Percentiles rank a stretch among this genome's conserved stretches.
phyloP scores from a whole-genome alignment of 805 yeast genomes.

The Alloascoidea africana region DNA sequence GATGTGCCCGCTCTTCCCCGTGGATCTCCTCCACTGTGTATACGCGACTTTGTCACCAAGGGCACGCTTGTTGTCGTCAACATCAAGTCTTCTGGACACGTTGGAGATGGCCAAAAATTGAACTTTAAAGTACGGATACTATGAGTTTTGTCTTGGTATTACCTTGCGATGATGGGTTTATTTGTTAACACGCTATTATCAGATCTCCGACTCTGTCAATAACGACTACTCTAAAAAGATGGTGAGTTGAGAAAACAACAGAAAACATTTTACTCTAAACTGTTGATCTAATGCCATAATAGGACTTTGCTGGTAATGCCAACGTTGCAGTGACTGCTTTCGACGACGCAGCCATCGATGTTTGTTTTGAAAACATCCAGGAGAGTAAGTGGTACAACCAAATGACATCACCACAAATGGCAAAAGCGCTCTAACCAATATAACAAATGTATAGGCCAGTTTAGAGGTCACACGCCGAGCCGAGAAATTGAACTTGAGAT shows the following conservation, averaged over 20 bases:
- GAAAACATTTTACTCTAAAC: too few relatives aligned
- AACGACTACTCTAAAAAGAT: slow-evolving; percentile 71
- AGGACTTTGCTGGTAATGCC: slow-evolving; percentile 54
- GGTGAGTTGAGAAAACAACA: too few relatives aligned
- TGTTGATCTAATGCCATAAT: too few relatives aligned
- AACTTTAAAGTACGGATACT: slow-evolving; percentile 30
- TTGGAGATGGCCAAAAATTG: slow-evolving; percentile 80
- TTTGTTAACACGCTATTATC: slow-evolving; percentile 5
- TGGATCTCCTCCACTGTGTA: slow-evolving; percentile 44
- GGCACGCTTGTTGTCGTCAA: slow-evolving; percentile 83
- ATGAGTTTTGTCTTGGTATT: not conserved
- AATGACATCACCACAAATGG: slow-evolving; percentile 4
- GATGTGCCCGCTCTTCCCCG: slow-evolving; percentile 1
- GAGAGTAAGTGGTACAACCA: slow-evolving; percentile 13
- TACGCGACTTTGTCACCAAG: slow-evolving; percentile 79
- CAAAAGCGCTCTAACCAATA: slow-evolving; percentile 1
- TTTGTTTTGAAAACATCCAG: slow-evolving; percentile 67
- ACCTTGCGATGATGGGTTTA: not conserved
- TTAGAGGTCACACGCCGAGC: slow-evolving; percentile 26
- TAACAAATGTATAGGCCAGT: too few relatives aligned
- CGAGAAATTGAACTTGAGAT: slow-evolving; percentile 83
- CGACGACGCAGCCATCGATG: slow-evolving; percentile 72
- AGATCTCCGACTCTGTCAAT: slow-evolving; percentile 64
- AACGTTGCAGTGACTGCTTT: slow-evolving; percentile 79
- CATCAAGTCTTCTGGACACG: slow-evolving; percentile 54